These are phyloP conservation scores for Paraphaeosphaeria minitans DNA, from an alignment of 2,329 filamentous ascomycete species.

Conservation along the genomic window DNA sequence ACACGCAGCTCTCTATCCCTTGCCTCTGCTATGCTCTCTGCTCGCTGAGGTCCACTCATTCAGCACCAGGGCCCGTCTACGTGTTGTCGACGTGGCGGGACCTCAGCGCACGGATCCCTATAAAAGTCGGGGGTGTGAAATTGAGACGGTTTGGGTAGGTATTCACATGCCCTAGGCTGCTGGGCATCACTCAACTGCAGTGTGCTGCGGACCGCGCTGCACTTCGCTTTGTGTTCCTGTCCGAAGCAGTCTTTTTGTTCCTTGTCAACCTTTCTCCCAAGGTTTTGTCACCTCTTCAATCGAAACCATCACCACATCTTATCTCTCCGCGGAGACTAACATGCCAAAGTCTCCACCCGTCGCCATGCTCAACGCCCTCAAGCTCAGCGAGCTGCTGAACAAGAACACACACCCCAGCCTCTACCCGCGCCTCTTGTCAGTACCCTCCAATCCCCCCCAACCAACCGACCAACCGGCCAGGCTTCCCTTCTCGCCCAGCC, in stretches of 20 bases:
- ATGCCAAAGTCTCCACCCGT: slow-evolving; percentile 3
- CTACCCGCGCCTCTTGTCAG: slow-evolving; percentile 50
- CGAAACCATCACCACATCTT: neutral
- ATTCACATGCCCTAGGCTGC: slow-evolving; percentile 1
- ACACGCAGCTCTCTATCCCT: neutral
- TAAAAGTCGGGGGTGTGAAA: slow-evolving; percentile 1
- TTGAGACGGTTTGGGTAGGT: slow-evolving; percentile 8
- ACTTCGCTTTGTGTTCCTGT: neutral
- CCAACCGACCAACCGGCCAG: neutral
- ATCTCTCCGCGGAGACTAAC: neutral
- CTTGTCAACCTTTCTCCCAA: neutral
- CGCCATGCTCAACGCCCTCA: slow-evolving; percentile 51
- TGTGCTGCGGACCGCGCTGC: neutral
- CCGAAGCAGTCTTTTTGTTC: neutral
- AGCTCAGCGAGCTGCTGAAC: slow-evolving; percentile 50
- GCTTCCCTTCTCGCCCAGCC: too few relatives aligned
- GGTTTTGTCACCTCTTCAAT: too few relatives aligned
- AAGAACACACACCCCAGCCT: slow-evolving; percentile 51
- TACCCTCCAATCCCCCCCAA: neutral
- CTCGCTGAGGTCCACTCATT: slow-evolving; percentile 2
- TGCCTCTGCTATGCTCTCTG: slow-evolving; percentile 6
- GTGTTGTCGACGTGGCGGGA: slow-evolving; percentile 18
- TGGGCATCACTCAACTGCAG: neutral
- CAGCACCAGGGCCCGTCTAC: slow-evolving; percentile 14
- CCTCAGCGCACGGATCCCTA: slow-evolving; percentile 14